Evolutionary conservation across 1,284 basidiomycete species (phyloP), one percentile per base, ranked within the genome.

Genomic region (Gomphus bonarii): DNA sequence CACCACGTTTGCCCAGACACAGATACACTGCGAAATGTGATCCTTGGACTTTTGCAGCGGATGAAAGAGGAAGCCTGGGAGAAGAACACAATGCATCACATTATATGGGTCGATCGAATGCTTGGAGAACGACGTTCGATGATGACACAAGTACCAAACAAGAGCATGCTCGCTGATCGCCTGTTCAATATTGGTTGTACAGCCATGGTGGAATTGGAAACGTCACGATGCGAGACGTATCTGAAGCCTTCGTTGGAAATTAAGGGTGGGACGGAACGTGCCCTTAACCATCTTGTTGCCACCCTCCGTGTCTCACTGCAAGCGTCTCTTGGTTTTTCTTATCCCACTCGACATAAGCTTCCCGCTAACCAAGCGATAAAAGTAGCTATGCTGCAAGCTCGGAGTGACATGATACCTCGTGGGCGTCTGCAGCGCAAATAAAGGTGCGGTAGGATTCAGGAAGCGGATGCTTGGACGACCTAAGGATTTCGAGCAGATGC

Each of bases 21-120:
- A 0, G 64, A 67, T 44, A 75, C 73, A 1, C 79, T 79, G 62
- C 68, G 67, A 40, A 66, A 72, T 18, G 69, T 80, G 54, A 22
- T 70, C 43, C 58, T 59, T 33, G 58, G 57, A 28, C 57, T 72
- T 40, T 53, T 65, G 25, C 48, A 50, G 10, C 65, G 65, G 20
- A 53, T 70, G 30, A 46, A 50, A 18, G 12, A 10, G 0, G 63
- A 67, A 44, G 58, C 64, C 5, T 22, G 62, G 8, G 18, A 36
- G 12, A 12, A 35, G 9, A 30, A 36, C 8, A 18, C 14, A 5
- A 47, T 52, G 5, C 55, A 58, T 6, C 33, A 43, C 14, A 5
- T 18, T 25, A 42, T 57, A 20, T 70, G 69, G 70, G 36, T 63
- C n/a, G 63, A 63, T 58, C 65, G 67, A 35, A 69, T 72, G 61